phyloP scores from a whole-genome alignment of 805 yeast genomes.

The Candida easanensis region DNA sequence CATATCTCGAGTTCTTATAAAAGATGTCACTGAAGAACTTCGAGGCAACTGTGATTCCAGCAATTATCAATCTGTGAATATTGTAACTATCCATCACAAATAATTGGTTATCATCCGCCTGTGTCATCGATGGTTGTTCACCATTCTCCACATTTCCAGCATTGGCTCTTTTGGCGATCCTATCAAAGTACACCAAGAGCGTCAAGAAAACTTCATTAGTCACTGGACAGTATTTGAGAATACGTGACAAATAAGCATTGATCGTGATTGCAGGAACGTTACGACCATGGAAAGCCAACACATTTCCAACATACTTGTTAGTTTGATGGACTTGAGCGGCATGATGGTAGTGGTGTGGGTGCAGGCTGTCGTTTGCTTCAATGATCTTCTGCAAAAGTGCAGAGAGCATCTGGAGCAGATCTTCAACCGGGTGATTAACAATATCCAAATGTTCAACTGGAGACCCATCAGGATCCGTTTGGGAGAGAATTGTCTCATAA shows the following conservation, averaged over 20 bases:
- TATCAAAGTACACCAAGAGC: conserved; percentile 86
- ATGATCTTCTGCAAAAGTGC: conserved; percentile 82
- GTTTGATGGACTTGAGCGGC: conserved; percentile 29
- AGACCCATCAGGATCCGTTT: conserved; percentile 7
- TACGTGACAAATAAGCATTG: conserved; percentile 85
- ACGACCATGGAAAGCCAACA: conserved; percentile 91
- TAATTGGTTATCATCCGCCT: conserved; percentile 45
- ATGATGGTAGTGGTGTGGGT: conserved; percentile 45
- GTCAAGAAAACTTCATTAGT: conserved; percentile 94
- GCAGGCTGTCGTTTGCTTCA: conserved; percentile 83
- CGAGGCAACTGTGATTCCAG: conserved; percentile 93
- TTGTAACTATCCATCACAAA: conserved; percentile 96
- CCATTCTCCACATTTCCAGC: conserved; percentile 33
- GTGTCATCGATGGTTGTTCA: conserved; percentile 11
- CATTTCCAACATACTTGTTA: conserved; percentile 58
- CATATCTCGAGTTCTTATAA: conserved; percentile 90
- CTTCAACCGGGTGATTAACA: conserved; percentile 78
- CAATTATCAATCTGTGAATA: conserved; percentile 88
- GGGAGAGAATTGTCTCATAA: conserved; percentile 10
- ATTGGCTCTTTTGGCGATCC: conserved; percentile 85
- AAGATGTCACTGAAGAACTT: conserved; percentile 94
- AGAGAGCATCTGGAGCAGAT: conserved; percentile 79
- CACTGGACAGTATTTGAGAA: conserved; percentile 96
- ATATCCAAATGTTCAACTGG: conserved; percentile 42
- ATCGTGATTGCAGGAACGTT: conserved; percentile 94